phyloP scores from a whole-genome alignment of 495 filamentous ascomycete species.

The Neurospora terricola region DNA sequence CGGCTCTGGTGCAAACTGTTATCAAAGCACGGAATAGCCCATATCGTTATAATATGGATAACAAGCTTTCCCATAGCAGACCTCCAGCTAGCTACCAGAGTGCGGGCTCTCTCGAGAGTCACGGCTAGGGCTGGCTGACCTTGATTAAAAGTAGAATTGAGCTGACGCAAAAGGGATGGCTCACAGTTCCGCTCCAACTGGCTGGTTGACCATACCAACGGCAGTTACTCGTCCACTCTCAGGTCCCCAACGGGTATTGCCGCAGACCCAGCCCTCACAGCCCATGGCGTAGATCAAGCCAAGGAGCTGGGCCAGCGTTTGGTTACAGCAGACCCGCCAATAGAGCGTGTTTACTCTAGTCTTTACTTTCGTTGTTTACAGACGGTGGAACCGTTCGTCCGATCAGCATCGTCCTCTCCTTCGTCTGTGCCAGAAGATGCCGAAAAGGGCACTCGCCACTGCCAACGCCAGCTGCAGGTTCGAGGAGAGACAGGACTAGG shows the following conservation, averaged over 20 bases:
- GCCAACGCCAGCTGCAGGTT: slow-evolving; percentile 24
- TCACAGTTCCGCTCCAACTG: slow-evolving; percentile 79
- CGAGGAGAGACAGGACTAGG: slow-evolving; percentile 68
- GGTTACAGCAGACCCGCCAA: slow-evolving; percentile 46
- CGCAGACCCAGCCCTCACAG: slow-evolving; percentile 76
- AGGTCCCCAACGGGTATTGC: slow-evolving; percentile 75
- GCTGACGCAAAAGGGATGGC: background rate
- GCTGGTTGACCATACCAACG: slow-evolving; percentile 69
- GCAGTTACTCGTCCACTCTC: slow-evolving; percentile 58
- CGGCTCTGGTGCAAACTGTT: background rate
- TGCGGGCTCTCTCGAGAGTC: background rate
- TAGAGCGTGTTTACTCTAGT: slow-evolving; percentile 70
- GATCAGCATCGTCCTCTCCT: slow-evolving; percentile 33
- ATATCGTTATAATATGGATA: background rate
- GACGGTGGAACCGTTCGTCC: slow-evolving; percentile 64
- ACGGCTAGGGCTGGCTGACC: background rate
- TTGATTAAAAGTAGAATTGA: background rate
- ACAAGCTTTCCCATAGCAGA: background rate
- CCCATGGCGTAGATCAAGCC: slow-evolving; percentile 78
- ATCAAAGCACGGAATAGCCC: background rate
- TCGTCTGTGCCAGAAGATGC: background rate
- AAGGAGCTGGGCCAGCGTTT: slow-evolving; percentile 64
- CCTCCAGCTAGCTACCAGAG: background rate
- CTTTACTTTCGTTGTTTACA: slow-evolving; percentile 92
- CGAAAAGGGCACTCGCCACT: background rate